Evolutionary conservation across 495 filamentous ascomycete species (phyloP).

Genomic region (Umbilicaria muhlenbergii): DNA sequence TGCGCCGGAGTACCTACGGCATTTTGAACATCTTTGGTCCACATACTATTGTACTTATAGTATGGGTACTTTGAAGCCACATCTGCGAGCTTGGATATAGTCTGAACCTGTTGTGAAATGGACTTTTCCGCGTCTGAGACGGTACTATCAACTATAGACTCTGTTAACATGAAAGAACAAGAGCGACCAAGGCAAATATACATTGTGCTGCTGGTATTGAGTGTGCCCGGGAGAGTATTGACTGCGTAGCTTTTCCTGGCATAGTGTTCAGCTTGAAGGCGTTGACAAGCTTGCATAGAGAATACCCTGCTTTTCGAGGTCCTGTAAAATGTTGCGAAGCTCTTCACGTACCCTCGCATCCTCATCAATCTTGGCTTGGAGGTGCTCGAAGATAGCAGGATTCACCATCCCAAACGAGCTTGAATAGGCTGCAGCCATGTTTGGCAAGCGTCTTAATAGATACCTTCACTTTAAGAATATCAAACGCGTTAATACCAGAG

Average conservation of each 20-base stretch:
- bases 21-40: slow-evolving; percentile 76
- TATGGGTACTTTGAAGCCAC: slow-evolving; percentile 76
- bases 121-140: slow-evolving; percentile 36
- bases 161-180: not conserved
- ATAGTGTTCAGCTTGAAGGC: not conserved
- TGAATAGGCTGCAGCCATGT: not conserved
- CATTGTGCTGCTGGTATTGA: slow-evolving; percentile 65
- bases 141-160: slow-evolving; percentile 17
- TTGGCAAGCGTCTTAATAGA: not conserved
- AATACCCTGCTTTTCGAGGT: slow-evolving; percentile 54
- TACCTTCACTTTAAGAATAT: not conserved
- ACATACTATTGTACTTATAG: slow-evolving; percentile 86
- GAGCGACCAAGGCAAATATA: slow-evolving; percentile 25
- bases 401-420: slow-evolving; percentile 39
- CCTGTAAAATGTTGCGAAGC: slow-evolving; percentile 64
- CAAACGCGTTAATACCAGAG: not conserved
- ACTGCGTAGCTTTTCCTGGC: slow-evolving; percentile 48
- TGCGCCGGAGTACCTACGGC: slow-evolving; percentile 28
- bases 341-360: slow-evolving; percentile 67
- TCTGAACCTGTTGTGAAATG: slow-evolving; percentile 40
- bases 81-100: slow-evolving; percentile 42
- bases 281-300: not conserved
- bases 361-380: slow-evolving; percentile 82
- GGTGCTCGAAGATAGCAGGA: slow-evolving; percentile 68
- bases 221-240: slow-evolving; percentile 75